Conservation (phyloP, 1,139 yeast genomes). For the Yamadazyma aaseri region DNA sequence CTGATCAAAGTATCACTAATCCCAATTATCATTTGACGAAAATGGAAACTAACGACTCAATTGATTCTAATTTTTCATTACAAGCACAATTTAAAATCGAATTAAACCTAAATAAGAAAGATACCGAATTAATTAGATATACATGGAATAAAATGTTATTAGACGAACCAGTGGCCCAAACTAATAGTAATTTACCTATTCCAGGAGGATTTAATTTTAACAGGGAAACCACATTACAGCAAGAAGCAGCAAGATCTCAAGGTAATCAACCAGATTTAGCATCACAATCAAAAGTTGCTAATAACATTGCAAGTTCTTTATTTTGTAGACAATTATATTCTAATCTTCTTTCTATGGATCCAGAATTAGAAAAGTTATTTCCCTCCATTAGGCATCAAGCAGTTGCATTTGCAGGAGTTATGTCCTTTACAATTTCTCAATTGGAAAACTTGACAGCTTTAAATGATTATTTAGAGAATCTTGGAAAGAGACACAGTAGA, state of each 20-base stretch:
- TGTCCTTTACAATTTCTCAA: slow-evolving; percentile 57
- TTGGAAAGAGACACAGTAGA: slow-evolving; percentile 77
- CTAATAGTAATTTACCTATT: slow-evolving; percentile 19
- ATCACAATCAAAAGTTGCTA: slow-evolving; percentile 8
- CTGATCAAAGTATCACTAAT: slow-evolving; percentile 4
- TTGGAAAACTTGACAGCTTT: slow-evolving; percentile 40
- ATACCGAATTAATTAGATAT: slow-evolving; percentile 40
- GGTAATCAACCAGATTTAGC: slow-evolving; percentile 3
- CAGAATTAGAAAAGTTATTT: slow-evolving; percentile 53
- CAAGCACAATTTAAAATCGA: slow-evolving; percentile 21
- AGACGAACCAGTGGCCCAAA: slow-evolving; percentile 30
- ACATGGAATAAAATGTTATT: slow-evolving; percentile 47
- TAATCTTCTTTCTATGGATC: slow-evolving; percentile 54
- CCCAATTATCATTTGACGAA: slow-evolving; percentile 35
- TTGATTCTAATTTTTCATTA: slow-evolving; percentile 22
- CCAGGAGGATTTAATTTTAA: slow-evolving; percentile 28
- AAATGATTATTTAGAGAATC: slow-evolving; percentile 58
- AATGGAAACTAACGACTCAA: slow-evolving; percentile 51
- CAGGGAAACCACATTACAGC: slow-evolving; percentile 8
- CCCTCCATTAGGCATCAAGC: slow-evolving; percentile 74
- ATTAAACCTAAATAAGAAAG: slow-evolving; percentile 29
- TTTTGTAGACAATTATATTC: slow-evolving; percentile 65
- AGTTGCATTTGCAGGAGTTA: slow-evolving; percentile 76
- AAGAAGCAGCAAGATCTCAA: slow-evolving; percentile 5
- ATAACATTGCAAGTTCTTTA: slow-evolving; percentile 41